Evolutionary conservation across 1,284 basidiomycete genomes (phyloP), one percentile per base, ranked within the genome.

Genomic region (Fomitopsis palustris): DNA sequence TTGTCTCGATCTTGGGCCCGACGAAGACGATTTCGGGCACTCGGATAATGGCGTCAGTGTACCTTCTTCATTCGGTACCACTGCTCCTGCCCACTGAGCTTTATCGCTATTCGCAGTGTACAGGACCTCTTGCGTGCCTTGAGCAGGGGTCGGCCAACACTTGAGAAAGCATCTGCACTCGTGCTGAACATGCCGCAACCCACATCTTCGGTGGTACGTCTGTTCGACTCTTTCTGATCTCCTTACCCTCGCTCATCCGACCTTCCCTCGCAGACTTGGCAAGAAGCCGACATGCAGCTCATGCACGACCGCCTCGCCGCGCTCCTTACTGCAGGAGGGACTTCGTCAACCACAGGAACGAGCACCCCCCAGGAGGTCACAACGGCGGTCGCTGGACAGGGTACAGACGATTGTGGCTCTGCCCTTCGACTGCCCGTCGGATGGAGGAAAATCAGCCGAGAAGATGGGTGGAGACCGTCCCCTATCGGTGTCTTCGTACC

Each of bases 401-500:
- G 31, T 12, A 17, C 43, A 17, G 33, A n/a, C 38, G 39, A 35
- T 3, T 31, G 38, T 6, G 21, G 3, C 9, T 21, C 45, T 8
- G 42, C 25, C 31, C 17, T 55, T 55, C 29, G 12, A 3, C 58
- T 71, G 25, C 68, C 72, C 5, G 51, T 41, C 7, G 88, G 87
- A 17, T 90, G 88, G 88, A 74, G 74, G 51, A 59, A 75, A 43
- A 69, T 86, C 8, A 72, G 77, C 38, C 66, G 69, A 38, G 70
- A 62, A 27, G 74, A 73, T 17, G 70, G 72, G 29, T 90, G 88
- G 89, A 77, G 73, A 62, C 77, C 84, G 3, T 85, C 82, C 67
- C 88, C 88, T 4, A 86, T 91, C 54, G 89, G 88, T 17, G 77
- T 88, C 54, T 84, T 70, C 55, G 45, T 67, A 5, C 45, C 57